phyloP scores from a whole-genome alignment of 2,329 filamentous ascomycete genomes.

The Penicillium hordei region DNA sequence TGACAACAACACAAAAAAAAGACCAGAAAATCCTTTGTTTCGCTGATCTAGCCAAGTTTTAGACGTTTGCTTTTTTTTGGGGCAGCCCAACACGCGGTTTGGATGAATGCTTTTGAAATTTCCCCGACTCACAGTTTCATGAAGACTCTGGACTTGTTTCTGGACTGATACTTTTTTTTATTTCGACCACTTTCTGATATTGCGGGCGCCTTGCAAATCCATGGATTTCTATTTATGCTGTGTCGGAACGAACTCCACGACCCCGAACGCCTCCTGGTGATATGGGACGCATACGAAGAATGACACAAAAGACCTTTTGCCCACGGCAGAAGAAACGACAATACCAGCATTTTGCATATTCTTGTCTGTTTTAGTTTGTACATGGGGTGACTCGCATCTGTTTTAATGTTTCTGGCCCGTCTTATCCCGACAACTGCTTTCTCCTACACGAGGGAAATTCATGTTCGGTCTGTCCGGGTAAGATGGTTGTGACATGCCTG shows the following conservation, averaged over 20 bases:
- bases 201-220: slow-evolving; percentile 30
- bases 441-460: slow-evolving; percentile 5
- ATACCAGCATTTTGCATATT: slow-evolving; percentile 41
- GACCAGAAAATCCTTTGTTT: slow-evolving; percentile 38
- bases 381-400: slow-evolving; percentile 35
- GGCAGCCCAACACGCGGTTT: slow-evolving; percentile 41
- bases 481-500: slow-evolving; percentile 17
- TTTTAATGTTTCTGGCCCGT: slow-evolving; percentile 28
- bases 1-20: slow-evolving; percentile 42
- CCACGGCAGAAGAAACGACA: slow-evolving; percentile 37
- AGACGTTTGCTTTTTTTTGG: slow-evolving; percentile 42
- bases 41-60: slow-evolving; percentile 44
- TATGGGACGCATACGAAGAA: slow-evolving; percentile 39
- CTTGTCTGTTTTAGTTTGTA: slow-evolving; percentile 35
- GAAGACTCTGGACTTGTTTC: slow-evolving; percentile 17
- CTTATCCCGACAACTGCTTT: slow-evolving; percentile 10
- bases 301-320: slow-evolving; percentile 35
- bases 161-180: slow-evolving; percentile 11
- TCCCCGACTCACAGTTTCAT: slow-evolving; percentile 10
- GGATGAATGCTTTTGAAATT: slow-evolving; percentile 25
- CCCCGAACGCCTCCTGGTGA: slow-evolving; percentile 25
- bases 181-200: slow-evolving; percentile 19
- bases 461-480: slow-evolving; percentile 13
- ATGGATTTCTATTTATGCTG: slow-evolving; percentile 24
- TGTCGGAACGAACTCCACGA: slow-evolving; percentile 31